Percentiles rank a stretch among this genome's conserved stretches.
These are phyloP conservation scores for Thinopyrum elongatum DNA, from an alignment of 176 grass and related monocot species.

Conservation along the genomic window DNA sequence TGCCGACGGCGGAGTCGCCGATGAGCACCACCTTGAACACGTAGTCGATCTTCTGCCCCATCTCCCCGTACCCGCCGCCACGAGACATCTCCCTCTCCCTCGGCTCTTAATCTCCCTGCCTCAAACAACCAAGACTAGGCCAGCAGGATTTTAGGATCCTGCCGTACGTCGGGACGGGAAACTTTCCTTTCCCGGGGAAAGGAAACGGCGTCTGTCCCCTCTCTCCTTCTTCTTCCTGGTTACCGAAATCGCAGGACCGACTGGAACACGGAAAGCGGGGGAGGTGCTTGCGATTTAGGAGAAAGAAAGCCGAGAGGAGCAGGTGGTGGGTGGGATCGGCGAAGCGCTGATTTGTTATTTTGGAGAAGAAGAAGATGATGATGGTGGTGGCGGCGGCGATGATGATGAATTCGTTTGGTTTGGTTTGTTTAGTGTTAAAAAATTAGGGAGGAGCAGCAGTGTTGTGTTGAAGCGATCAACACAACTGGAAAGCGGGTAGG, in stretches of 20 bases:
- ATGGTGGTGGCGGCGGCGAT: background rate
- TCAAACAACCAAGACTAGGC: background rate
- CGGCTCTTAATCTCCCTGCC: background rate
- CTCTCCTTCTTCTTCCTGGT: background rate
- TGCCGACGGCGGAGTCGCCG: slow-evolving; percentile 76
- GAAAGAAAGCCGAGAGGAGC: background rate
- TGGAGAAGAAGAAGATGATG: background rate
- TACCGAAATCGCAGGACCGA: background rate
- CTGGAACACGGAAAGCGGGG: background rate
- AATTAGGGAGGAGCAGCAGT: background rate
- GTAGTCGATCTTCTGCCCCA: slow-evolving; percentile 63
- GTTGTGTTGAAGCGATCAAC: slow-evolving; percentile 44
- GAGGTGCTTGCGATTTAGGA: background rate
- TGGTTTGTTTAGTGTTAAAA: too few species aligned
- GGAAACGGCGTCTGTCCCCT: too few species aligned
- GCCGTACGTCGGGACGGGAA: too few species aligned
- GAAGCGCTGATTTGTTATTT: background rate
- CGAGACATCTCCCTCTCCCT: slow-evolving; percentile 27
- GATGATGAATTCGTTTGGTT: background rate
- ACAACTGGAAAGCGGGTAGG: background rate
- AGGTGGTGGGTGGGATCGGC: background rate
- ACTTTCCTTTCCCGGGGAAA: too few species aligned
- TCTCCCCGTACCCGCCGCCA: slow-evolving; percentile 36
- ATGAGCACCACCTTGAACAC: slow-evolving; percentile 74
- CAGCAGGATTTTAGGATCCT: too few species aligned